Conservation (phyloP, 805 yeast genomes). For the Sugiyamaella marilandica region DNA sequence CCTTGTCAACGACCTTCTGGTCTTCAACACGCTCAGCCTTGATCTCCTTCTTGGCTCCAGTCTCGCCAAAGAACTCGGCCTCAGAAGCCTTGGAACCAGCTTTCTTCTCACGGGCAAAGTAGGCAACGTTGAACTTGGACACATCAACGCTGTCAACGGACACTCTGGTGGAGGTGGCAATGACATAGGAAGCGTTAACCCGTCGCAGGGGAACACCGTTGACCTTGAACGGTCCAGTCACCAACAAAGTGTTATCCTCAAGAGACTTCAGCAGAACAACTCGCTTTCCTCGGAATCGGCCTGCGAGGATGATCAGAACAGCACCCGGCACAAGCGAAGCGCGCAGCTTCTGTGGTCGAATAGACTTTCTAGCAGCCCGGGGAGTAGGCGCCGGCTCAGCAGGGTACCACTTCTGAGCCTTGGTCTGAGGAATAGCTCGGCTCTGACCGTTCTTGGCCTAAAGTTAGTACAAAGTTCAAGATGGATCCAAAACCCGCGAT, state of each 20-base stretch:
- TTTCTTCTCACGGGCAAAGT: conserved; percentile 94
- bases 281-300: conserved; percentile 99
- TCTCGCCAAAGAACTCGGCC: conserved; percentile 83
- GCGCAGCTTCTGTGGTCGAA: conserved; percentile 92
- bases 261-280: conserved; percentile 95
- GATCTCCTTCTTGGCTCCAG: conserved; percentile 75
- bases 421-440: conserved; percentile 17
- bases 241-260: conserved; percentile 96
- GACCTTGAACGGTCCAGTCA: conserved; percentile 98
- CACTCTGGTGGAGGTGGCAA: conserved; percentile 95
- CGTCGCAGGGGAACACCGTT: conserved; percentile 99
- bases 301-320: conserved; percentile 94
- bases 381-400: conserved; percentile 79
- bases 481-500: neutral
- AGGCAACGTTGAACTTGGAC: conserved; percentile 85
- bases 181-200: conserved; percentile 97
- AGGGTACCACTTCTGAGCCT: conserved; percentile 79
- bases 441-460: conserved; percentile 33
- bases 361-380: conserved; percentile 84
- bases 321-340: conserved; percentile 97
- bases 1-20: conserved; percentile 93
- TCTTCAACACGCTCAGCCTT: conserved; percentile 92
- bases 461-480: neutral
- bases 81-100: conserved; percentile 73
- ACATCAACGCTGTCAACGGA: conserved; percentile 75